Percentiles rank a stretch among this genome's conserved stretches.
Evolutionary conservation across 371 early-diverging fungal species (phyloP).

Genomic region (Syncephalastrum sp.): DNA sequence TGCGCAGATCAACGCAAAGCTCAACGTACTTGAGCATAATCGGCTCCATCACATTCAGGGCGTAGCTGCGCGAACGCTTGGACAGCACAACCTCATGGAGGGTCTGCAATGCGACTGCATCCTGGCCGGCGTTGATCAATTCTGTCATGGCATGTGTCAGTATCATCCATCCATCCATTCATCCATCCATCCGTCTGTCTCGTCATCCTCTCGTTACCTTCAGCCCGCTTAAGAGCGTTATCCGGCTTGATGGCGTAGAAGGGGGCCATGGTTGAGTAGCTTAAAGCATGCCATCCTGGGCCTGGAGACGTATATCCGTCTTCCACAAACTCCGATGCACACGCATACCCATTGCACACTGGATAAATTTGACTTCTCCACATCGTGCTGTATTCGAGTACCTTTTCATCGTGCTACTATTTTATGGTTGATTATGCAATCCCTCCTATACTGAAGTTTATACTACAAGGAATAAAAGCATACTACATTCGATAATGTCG

Average conservation of each 20-base stretch:
- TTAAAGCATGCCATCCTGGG: too few species aligned
- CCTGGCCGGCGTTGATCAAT: conserved; percentile 88
- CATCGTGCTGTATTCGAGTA: too few species aligned
- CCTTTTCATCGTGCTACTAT: too few species aligned
- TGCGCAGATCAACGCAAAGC: conserved; percentile 84
- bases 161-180: conserved; percentile 6
- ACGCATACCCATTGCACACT: too few species aligned
- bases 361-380: too few species aligned
- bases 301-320: too few species aligned
- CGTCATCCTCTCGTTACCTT: conserved; percentile 37
- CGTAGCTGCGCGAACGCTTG: conserved; percentile 81
- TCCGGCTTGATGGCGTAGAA: conserved; percentile 51
- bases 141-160: conserved; percentile 52
- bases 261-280: conserved; percentile 31
- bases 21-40: conserved; percentile 92
- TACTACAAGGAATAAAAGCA: too few species aligned
- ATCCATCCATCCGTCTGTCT: conserved; percentile 19
- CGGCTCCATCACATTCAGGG: conserved; percentile 82
- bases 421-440: too few species aligned
- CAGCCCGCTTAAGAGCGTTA: conserved; percentile 50
- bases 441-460: too few species aligned
- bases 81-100: conserved; percentile 90
- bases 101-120: conserved; percentile 82
- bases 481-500: too few species aligned
- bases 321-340: too few species aligned